Base-by-base conservation (phyloP, 148 eudicot species). In the Cornus florida region DNA sequence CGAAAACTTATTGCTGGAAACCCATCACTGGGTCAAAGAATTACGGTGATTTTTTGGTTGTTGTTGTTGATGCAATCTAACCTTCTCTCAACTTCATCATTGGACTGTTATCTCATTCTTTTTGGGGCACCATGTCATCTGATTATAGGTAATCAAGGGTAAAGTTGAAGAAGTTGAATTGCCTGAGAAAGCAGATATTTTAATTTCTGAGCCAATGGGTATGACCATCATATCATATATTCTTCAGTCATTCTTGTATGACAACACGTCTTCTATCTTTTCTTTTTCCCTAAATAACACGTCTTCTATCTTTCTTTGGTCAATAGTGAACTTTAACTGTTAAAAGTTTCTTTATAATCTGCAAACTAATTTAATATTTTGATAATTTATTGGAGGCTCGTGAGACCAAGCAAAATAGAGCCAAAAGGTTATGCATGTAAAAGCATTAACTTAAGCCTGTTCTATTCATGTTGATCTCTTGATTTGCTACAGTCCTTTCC, bases 121-220 rank as follows among this genome's bases (percentile, higher is more conserved):
- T 75, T 57, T 33, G 33, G 75, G 74, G 75, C 75, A 83, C 9
- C 1, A 10, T 78, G 75, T 76, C 60, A 70, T 41, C 50, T 22
- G 5, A 69, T 35, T 80, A 12, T 84, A 96, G 99, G 98, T 96
- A 39, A 81, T 96, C 79, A 92, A 91, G 91, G 99, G 99, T 73
- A 96, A 96, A 82, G 90, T 96, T 86, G 99, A 96, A 87, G 99
- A 96, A 22, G 90, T 94, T 68, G 93, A 93, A 83, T 80, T 96
- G 81, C 99, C 99, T 69, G 99, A 92, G 86, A 94, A 96, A 84
- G 99, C 97, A 24, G 99, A 96, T 82, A 89, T 96, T 71, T 79
- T 96, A 77, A 96, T 96, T 43, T 96, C 98, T 69, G 99, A 96
- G 82, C 99, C 99, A 41, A 96, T 96, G 98, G 99, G 99, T 96